These are phyloP conservation scores for Sugiyamaella novakii DNA, from an alignment of 1,139 yeast species.

Conservation along the genomic window DNA sequence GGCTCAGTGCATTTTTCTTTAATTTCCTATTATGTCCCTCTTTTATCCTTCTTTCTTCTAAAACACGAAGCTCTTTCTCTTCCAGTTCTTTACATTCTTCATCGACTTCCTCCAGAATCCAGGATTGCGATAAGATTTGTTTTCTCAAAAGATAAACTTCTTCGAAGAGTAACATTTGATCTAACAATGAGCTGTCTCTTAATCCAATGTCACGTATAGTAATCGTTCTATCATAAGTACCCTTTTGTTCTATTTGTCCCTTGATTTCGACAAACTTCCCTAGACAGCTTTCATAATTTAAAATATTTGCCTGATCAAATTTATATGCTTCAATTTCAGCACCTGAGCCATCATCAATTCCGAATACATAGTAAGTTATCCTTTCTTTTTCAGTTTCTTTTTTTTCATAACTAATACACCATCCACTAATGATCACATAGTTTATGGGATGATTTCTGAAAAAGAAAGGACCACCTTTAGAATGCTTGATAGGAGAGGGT, in stretches of 20 bases:
- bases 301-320: constrained; percentile 10
- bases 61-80: too few species aligned
- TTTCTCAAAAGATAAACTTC: constrained; percentile 26
- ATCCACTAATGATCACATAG: constrained; percentile 33
- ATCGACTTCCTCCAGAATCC: constrained; percentile 22
- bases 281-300: constrained; percentile 3
- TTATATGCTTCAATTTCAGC: not conserved
- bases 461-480: constrained; percentile 29
- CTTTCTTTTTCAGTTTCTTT: not conserved
- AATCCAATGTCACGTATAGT: constrained; percentile 21
- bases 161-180: constrained; percentile 23
- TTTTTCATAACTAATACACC: constrained; percentile 20
- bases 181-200: constrained; percentile 8
- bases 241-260: constrained; percentile 22
- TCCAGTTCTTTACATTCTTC: too few species aligned
- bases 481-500: constrained; percentile 10
- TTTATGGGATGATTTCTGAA: constrained; percentile 37
- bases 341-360: constrained; percentile 29
- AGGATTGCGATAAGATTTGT: constrained; percentile 27
- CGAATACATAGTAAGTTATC: not conserved
- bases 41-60: too few species aligned
- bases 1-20: too few species aligned
- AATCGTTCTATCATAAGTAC: constrained; percentile 23
- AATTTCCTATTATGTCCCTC: too few species aligned
- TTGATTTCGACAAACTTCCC: constrained; percentile 25